Conservation (phyloP, 306 rosid genomes). For the Trifolium subterraneum region DNA sequence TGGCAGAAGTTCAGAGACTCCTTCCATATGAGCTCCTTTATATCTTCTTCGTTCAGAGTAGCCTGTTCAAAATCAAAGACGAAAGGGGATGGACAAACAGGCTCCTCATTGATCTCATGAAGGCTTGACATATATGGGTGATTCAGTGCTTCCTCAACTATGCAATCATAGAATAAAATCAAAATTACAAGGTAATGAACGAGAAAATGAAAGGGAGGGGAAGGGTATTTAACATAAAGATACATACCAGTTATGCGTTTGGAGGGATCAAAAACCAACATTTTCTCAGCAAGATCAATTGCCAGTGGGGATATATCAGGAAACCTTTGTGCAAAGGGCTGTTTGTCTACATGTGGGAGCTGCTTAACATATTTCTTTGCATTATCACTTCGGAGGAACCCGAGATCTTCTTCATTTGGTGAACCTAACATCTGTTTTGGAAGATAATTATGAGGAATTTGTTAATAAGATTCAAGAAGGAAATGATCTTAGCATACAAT, state of each 20-base stretch:
- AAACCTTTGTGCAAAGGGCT: constrained; percentile 64
- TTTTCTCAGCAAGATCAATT: constrained; percentile 89
- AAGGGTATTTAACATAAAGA: constrained; percentile 27
- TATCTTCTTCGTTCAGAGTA: constrained; percentile 81
- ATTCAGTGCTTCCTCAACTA: constrained; percentile 90
- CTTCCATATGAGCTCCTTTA: constrained; percentile 90
- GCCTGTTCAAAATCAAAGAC: constrained; percentile 83
- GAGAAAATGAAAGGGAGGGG: not conserved
- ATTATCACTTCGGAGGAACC: constrained; percentile 91
- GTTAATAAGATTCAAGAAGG: constrained; percentile 19
- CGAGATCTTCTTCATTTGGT: constrained; percentile 87
- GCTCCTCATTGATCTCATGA: constrained; percentile 98
- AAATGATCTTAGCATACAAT: constrained; percentile 15
- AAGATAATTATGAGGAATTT: constrained; percentile 32
- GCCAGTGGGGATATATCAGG: constrained; percentile 76
- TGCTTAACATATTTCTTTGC: constrained; percentile 94
- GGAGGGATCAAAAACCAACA: constrained; percentile 88
- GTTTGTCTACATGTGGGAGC: constrained; percentile 75
- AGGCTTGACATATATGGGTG: constrained; percentile 89
- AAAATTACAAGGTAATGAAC: constrained; percentile 23
- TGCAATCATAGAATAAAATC: constrained; percentile 36
- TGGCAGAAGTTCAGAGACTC: constrained; percentile 60
- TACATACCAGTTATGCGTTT: constrained; percentile 85
- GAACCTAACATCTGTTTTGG: constrained; percentile 79
- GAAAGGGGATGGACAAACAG: constrained; percentile 79